Percentiles rank a stretch among this genome's conserved stretches.
Conservation (phyloP, 495 filamentous ascomycete genomes). For the Friedmanniomyces simplex region DNA sequence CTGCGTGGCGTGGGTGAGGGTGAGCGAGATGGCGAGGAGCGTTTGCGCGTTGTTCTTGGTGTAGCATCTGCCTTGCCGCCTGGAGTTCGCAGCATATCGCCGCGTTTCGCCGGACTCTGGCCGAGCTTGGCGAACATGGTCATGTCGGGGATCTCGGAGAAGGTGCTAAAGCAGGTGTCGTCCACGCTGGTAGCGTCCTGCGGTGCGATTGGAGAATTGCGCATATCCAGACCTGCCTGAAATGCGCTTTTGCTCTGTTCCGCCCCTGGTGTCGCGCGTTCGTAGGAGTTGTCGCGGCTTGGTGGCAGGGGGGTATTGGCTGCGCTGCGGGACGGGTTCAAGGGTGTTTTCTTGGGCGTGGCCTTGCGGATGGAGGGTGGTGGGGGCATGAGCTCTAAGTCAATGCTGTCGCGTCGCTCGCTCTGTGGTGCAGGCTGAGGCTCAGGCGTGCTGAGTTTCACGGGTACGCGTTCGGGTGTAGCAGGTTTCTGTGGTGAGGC, state of each 20-base stretch:
- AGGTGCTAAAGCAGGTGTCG: constrained; percentile 75
- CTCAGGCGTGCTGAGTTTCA: constrained; percentile 4
- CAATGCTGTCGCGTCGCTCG: constrained; percentile 1
- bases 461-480: constrained; percentile 2
- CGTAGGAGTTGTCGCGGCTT: constrained; percentile 9
- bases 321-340: constrained; percentile 6
- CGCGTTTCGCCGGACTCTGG: constrained; percentile 44
- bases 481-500: constrained; percentile 12
- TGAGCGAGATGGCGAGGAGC: constrained; percentile 34
- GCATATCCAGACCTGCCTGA: constrained; percentile 16
- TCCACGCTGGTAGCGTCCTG: constrained; percentile 39
- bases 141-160: constrained; percentile 81
- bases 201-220: neutral
- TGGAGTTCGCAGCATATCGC: constrained; percentile 21
- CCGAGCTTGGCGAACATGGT: constrained; percentile 69
- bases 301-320: constrained; percentile 10
- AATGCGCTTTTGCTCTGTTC: constrained; percentile 2
- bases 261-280: neutral
- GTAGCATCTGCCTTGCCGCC: constrained; percentile 27
- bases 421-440: neutral
- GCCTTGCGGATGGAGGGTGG: constrained; percentile 16
- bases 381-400: constrained; percentile 14
- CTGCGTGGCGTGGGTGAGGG: constrained; percentile 52
- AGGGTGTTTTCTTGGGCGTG: constrained; percentile 13
- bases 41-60: constrained; percentile 29